Evolutionary conservation across 805 yeast species (phyloP).

Genomic region (Candida schatavii): DNA sequence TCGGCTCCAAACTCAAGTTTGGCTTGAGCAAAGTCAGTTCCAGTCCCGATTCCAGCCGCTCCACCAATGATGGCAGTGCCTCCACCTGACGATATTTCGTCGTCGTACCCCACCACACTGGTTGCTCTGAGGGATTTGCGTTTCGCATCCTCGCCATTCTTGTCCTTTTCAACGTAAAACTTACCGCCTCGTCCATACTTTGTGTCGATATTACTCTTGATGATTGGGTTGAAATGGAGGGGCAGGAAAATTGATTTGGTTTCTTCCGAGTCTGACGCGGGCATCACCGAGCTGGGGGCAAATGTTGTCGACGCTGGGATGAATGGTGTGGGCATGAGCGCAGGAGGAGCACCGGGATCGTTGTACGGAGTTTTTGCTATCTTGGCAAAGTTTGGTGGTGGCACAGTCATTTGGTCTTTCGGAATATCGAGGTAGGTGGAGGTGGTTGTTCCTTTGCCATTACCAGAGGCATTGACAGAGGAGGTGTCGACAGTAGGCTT

Average conservation of each 20-base stretch:
- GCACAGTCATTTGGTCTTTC: constrained; percentile 53
- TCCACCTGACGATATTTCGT: neutral
- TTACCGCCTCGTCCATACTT: constrained; percentile 91
- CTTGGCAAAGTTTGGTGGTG: constrained; percentile 3
- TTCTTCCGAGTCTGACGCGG: constrained; percentile 1
- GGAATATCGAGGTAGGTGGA: constrained; percentile 47
- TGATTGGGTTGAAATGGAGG: constrained; percentile 73
- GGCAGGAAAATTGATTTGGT: constrained; percentile 77
- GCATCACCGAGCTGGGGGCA: constrained; percentile 10
- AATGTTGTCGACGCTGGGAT: constrained; percentile 20
- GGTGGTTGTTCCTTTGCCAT: neutral
- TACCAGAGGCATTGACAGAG: neutral
- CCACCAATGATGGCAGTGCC: neutral
- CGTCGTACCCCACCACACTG: constrained; percentile 23
- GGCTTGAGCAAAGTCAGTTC: constrained; percentile 15
- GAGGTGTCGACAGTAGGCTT: neutral
- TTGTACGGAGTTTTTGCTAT: constrained; percentile 45
- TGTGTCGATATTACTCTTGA: constrained; percentile 72
- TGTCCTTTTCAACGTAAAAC: constrained; percentile 58
- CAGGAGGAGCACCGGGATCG: constrained; percentile 85
- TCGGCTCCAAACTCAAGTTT: no score
- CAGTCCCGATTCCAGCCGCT: constrained; percentile 11
- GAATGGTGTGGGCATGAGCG: constrained; percentile 50
- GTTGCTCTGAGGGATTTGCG: constrained; percentile 29
- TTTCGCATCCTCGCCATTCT: constrained; percentile 18